Percentiles rank a stretch among this genome's conserved stretches.
phyloP scores from a whole-genome alignment of 108 stramenopile species.

The Cyclostephanos invisitatus region DNA sequence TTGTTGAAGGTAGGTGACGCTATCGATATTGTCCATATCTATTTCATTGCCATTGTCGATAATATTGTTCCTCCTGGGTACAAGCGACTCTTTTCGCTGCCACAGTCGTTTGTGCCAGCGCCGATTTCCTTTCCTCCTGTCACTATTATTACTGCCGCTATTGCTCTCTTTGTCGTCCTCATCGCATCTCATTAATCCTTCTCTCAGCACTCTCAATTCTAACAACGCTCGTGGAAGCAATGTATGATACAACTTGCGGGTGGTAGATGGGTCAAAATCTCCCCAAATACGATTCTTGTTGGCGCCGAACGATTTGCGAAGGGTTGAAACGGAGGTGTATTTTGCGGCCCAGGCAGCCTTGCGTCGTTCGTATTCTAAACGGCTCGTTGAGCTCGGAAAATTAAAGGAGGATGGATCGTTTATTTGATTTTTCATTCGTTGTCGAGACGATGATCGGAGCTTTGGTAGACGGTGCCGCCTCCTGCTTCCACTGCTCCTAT shows the following conservation, averaged over 20 bases:
- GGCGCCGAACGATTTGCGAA: slow-evolving; percentile 74
- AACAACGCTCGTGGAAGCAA: slow-evolving; percentile 80
- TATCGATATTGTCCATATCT: slow-evolving; percentile 23
- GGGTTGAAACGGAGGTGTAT: slow-evolving; percentile 73
- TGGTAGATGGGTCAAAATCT: slow-evolving; percentile 73
- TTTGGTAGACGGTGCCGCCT: background rate
- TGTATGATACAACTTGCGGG: slow-evolving; percentile 81
- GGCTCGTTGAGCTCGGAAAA: slow-evolving; percentile 4
- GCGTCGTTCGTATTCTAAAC: slow-evolving; percentile 63
- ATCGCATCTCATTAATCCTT: slow-evolving; percentile 18
- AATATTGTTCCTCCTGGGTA: background rate
- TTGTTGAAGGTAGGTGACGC: slow-evolving; percentile 23
- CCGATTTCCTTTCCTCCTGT: background rate
- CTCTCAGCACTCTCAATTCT: slow-evolving; percentile 57
- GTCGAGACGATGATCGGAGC: background rate
- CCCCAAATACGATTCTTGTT: slow-evolving; percentile 89
- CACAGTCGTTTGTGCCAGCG: background rate
- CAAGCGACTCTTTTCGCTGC: background rate
- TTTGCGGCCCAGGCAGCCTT: slow-evolving; percentile 76
- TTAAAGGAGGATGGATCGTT: background rate
- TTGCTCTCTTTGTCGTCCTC: background rate
- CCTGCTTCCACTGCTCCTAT: background rate
- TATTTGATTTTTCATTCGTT: background rate
- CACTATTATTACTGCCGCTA: background rate
- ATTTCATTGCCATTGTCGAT: slow-evolving; percentile 7